Conservation (phyloP, 1,284 basidiomycete genomes). For the Ceratobasidium sp. region DNA sequence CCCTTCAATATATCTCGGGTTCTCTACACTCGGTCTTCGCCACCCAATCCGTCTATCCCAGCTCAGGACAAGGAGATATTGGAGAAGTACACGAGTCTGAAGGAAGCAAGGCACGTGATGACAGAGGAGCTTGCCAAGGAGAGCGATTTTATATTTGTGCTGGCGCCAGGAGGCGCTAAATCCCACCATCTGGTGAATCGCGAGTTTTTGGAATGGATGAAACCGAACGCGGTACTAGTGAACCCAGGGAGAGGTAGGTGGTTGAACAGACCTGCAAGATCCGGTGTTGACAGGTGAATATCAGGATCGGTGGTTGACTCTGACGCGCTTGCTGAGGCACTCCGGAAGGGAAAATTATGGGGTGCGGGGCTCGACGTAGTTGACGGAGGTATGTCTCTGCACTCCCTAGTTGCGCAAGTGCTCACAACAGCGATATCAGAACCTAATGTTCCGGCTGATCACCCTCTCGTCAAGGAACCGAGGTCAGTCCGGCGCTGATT, state of each 20-base stretch:
- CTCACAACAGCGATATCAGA: conserved; percentile 60
- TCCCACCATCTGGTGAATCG: conserved; percentile 82
- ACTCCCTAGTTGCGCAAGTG: too few relatives aligned
- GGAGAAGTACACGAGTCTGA: conserved; percentile 60
- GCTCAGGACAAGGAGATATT: conserved; percentile 55
- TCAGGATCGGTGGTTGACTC: conserved; percentile 78
- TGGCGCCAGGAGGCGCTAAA: conserved; percentile 79
- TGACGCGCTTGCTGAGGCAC: conserved; percentile 83
- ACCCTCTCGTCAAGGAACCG: conserved; percentile 82
- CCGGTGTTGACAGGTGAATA: conserved; percentile 51
- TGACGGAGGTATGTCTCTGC: conserved; percentile 63
- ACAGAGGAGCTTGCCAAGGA: conserved; percentile 73
- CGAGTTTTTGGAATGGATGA: conserved; percentile 83
- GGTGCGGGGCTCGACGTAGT: conserved; percentile 95
- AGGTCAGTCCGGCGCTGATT: conserved; percentile 60
- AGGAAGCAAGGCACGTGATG: conserved; percentile 69
- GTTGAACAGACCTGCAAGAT: conserved; percentile 13
- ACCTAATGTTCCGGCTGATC: conserved; percentile 77
- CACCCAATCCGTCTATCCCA: conserved; percentile 55
- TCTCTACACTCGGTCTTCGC: conserved; percentile 64
- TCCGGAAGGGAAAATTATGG: conserved; percentile 82
- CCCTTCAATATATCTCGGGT: conserved; percentile 79
- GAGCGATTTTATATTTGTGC: conserved; percentile 84
- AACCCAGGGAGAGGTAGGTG: conserved; percentile 78
- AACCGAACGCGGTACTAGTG: conserved; percentile 79